Percentiles rank a stretch among this genome's conserved stretches.
phyloP scores from a whole-genome alignment of 805 yeast species.

The Blastobotrys muscicola region DNA sequence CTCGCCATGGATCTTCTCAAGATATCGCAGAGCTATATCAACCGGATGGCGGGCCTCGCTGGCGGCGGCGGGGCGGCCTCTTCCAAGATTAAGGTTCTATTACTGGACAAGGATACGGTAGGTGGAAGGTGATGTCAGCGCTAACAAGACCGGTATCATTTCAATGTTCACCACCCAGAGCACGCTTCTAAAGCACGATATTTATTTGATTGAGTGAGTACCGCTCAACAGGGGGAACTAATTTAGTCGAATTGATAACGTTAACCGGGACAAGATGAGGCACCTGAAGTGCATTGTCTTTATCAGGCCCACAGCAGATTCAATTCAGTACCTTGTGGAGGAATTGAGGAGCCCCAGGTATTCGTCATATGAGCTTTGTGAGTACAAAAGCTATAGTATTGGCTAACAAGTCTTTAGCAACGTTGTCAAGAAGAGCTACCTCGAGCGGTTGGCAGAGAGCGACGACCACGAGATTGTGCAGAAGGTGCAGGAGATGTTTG shows the following conservation, averaged over 20 bases:
- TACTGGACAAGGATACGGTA: constrained; percentile 63
- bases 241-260: constrained; percentile 37
- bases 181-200: constrained; percentile 66
- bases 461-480: constrained; percentile 78
- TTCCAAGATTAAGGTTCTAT: constrained; percentile 54
- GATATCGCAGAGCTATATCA: constrained; percentile 31
- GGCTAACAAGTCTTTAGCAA: constrained; percentile 46
- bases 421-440: constrained; percentile 58
- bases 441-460: constrained; percentile 82
- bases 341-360: constrained; percentile 78
- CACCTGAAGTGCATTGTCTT: constrained; percentile 77
- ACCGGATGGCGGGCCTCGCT: constrained; percentile 26
- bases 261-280: constrained; percentile 56
- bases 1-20: constrained; percentile 29
- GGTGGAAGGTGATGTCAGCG: constrained; percentile 8
- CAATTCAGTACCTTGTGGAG: constrained; percentile 47
- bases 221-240: too few relatives aligned
- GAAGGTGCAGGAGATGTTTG: constrained; percentile 73
- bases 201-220: constrained; percentile 60
- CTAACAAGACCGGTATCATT: constrained; percentile 49
- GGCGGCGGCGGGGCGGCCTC: constrained; percentile 19
- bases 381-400: constrained; percentile 11
- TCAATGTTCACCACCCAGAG: constrained; percentile 90
- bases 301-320: constrained; percentile 58
- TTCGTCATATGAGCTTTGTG: constrained; percentile 56